phyloP scores from a whole-genome alignment of 2,329 filamentous ascomycete species.

The Stachybotrys elegans region DNA sequence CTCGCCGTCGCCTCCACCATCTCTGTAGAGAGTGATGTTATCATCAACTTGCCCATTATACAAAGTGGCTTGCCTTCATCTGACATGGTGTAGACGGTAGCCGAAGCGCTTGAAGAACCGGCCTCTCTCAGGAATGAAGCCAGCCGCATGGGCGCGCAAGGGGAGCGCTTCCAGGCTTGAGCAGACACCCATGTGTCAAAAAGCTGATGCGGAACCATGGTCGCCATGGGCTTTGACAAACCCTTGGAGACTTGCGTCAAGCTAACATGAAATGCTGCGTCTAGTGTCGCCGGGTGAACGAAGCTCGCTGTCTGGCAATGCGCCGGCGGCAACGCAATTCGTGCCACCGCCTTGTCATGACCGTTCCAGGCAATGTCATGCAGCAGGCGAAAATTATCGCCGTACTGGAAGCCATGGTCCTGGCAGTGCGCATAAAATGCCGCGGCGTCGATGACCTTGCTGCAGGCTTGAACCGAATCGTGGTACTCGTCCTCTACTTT shows the following conservation, averaged over 20 bases:
- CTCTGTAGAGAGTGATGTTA: too few relatives aligned
- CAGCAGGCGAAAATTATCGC: not conserved
- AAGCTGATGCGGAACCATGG: not conserved
- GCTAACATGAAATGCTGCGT: not conserved
- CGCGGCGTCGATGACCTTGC: not conserved
- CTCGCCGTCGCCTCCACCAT: too few relatives aligned
- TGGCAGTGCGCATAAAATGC: not conserved
- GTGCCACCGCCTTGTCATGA: not conserved
- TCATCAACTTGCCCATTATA: too few relatives aligned
- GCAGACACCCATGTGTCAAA: not conserved
- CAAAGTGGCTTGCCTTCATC: too few relatives aligned
- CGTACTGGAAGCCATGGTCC: not conserved
- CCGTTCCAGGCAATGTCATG: not conserved
- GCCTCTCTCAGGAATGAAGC: not conserved
- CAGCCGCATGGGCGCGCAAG: not conserved
- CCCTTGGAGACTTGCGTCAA: not conserved
- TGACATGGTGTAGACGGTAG: too few relatives aligned
- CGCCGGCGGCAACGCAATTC: not conserved
- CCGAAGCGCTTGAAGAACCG: not conserved
- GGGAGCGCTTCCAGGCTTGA: not conserved
- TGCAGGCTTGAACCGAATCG: not conserved
- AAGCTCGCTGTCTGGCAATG: not conserved
- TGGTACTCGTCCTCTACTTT: too few relatives aligned
- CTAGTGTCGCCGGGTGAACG: not conserved
- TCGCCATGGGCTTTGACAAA: not conserved